Conservation (phyloP, 2,329 filamentous ascomycete species). For the Aspergillus felis region DNA sequence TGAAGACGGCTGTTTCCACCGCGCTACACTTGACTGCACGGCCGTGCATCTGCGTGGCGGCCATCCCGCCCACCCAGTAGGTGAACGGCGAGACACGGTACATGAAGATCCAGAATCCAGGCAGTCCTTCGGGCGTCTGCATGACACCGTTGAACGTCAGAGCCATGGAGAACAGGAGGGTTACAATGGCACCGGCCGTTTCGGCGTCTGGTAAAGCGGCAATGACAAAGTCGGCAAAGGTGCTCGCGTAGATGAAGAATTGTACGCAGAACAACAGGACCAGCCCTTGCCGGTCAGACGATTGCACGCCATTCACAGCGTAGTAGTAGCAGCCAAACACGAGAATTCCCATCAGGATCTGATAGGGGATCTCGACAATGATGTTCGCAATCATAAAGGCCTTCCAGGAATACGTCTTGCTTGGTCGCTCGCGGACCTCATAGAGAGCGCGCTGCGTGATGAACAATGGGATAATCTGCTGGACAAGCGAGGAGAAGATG, state of each 20-base stretch:
- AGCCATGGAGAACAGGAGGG: conserved; percentile 73
- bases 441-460: conserved; percentile 76
- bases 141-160: conserved; percentile 72
- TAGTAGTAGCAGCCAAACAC: conserved; percentile 85
- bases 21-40: conserved; percentile 60
- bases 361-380: conserved; percentile 81
- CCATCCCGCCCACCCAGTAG: conserved; percentile 56
- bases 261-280: conserved; percentile 72
- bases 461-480: conserved; percentile 70
- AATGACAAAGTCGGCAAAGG: conserved; percentile 73
- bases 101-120: conserved; percentile 64
- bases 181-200: conserved; percentile 69
- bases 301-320: conserved; percentile 60
- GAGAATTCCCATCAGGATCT: conserved; percentile 66
- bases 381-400: conserved; percentile 81
- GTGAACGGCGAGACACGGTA: conserved; percentile 58
- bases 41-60: conserved; percentile 66
- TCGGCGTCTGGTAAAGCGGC: conserved; percentile 70
- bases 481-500: conserved; percentile 53
- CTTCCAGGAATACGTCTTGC: conserved; percentile 80
- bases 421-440: conserved; percentile 78
- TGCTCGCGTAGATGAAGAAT: conserved; percentile 77
- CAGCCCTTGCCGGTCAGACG: conserved; percentile 65
- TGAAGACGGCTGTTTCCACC: conserved; percentile 65
- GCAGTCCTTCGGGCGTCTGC: conserved; percentile 61